Base-by-base conservation (phyloP, 2,329 filamentous ascomycete genomes). In the Pyrenochaeta sp. region DNA sequence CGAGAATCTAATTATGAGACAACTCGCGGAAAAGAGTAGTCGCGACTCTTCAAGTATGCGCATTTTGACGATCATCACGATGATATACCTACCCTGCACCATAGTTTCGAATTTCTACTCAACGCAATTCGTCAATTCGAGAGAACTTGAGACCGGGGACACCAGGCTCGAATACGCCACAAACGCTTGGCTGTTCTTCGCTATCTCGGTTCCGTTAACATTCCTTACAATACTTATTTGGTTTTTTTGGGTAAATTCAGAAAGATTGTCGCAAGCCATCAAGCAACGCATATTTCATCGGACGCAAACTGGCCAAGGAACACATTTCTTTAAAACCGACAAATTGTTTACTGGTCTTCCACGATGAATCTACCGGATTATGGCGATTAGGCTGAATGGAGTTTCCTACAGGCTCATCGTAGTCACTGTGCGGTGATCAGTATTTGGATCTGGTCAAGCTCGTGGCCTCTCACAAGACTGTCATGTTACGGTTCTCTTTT, bases 21-120 rank as follows among this genome's bases (percentile, higher is more conserved):
- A 47, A 17, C 41, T 63, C 6, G 48, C 60, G 2, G 54, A 62
- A 35, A 64, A 62, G 41, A 57, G 48, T 13, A 52, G 32, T 18
- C 39, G 35, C 6, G 58, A 62, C 21, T 61, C 59, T 3, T 55
- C 58, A 0, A 61, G 55, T 30, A 52, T 62, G 44, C 45, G 54
- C 11, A 44, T 60, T 4, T 45, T 62, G 4, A 62, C 60, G 0
- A 60, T 62, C 35, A 61, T 61, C 8, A 60, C 52, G 3, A 47
- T 62, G 51, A 55, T 64, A 1, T 64, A 62, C 28, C 35, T 62
- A 0, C 58, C 60, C 2, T 60, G 55, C 26, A 62, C 59, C 0
- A 51, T 64, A 3, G 59, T 62, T 0, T 60, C 59, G n/a, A 61
- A 55, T 23, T 61, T 64, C 38, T 62, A 53, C 28, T 61, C 60